These are phyloP conservation scores for Sporobolomyces phaffii DNA, from an alignment of 768 basidiomycete species.

Conservation along the genomic window DNA sequence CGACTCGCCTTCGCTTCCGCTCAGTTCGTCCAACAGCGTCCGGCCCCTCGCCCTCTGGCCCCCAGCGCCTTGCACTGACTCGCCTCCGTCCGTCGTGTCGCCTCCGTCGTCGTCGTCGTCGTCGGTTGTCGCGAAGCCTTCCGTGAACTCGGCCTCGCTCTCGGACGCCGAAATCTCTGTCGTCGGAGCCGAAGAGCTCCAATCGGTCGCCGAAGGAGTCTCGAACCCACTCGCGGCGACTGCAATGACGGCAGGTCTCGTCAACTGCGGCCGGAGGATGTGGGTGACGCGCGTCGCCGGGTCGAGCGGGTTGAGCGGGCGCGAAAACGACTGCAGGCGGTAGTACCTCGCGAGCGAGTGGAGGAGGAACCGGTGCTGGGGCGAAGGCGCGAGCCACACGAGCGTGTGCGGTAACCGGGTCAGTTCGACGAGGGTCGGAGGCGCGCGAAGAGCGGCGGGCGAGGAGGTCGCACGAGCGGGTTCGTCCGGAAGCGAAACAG, in stretches of 20 bases:
- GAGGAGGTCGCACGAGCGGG: background rate
- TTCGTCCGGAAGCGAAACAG: constrained; percentile 14
- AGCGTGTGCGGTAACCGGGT: constrained; percentile 25
- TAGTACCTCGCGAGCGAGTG: constrained; percentile 35
- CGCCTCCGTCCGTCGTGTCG: constrained; percentile 8
- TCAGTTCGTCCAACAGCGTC: background rate
- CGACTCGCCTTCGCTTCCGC: background rate
- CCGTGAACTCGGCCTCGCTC: constrained; percentile 10
- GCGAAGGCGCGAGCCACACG: constrained; percentile 27
- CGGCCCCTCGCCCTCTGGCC: background rate
- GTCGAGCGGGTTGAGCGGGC: constrained; percentile 25
- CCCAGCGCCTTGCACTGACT: no score
- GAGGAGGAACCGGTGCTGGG: constrained; percentile 27
- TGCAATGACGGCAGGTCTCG: background rate
- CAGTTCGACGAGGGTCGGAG: constrained; percentile 25
- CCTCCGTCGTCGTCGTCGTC: background rate
- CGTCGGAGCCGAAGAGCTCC: constrained; percentile 3
- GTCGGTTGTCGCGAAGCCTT: background rate
- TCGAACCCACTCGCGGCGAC: constrained; percentile 2
- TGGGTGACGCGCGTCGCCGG: constrained; percentile 24
- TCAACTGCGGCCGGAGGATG: constrained; percentile 18
- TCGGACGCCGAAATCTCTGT: background rate
- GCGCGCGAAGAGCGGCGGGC: background rate
- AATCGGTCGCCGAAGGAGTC: constrained; percentile 29
- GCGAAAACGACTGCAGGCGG: constrained; percentile 27